These are phyloP conservation scores for Phytophthora ohioensis DNA, from an alignment of 352 stramenopile genomes.

Conservation along the genomic window DNA sequence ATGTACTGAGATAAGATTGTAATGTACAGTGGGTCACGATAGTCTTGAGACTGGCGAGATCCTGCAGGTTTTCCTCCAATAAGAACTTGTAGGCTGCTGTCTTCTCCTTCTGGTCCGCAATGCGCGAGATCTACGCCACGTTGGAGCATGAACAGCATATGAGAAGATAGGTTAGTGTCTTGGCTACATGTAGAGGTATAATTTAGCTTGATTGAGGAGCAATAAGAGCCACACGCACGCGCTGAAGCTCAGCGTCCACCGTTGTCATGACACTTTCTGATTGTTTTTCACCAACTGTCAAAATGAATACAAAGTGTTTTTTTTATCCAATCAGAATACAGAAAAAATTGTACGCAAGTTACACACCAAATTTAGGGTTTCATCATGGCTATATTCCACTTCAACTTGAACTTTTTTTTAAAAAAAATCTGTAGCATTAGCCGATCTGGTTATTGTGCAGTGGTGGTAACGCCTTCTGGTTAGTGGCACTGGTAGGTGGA, in stretches of 20 bases:
- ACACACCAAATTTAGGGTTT: slow-evolving; percentile 1
- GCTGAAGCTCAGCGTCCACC: slow-evolving; percentile 52
- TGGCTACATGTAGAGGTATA: neutral
- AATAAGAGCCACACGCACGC: slow-evolving; percentile 43
- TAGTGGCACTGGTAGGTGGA: slow-evolving; percentile 9
- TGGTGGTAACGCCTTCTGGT: slow-evolving; percentile 60
- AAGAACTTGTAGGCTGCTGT: slow-evolving; percentile 76
- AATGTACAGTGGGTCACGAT: slow-evolving; percentile 73
- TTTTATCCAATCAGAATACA: slow-evolving; percentile 10
- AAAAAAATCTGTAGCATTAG: slow-evolving; percentile 8
- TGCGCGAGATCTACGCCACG: slow-evolving; percentile 59
- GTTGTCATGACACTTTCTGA: slow-evolving; percentile 29
- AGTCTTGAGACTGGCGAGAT: slow-evolving; percentile 56
- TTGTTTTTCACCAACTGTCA: slow-evolving; percentile 1
- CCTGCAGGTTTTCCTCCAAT: slow-evolving; percentile 57
- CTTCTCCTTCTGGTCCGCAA: slow-evolving; percentile 85
- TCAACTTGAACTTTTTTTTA: neutral
- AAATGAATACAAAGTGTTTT: neutral
- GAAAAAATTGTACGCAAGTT: neutral
- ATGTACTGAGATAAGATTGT: slow-evolving; percentile 9
- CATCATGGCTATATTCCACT: slow-evolving; percentile 21
- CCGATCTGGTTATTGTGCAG: slow-evolving; percentile 63
- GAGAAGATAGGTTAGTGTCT: neutral
- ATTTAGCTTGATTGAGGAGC: neutral
- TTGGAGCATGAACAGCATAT: neutral